Evolutionary conservation across 805 yeast species (phyloP), one percentile per base, ranked within the genome.

Genomic region (Torulaspora quercuum): DNA sequence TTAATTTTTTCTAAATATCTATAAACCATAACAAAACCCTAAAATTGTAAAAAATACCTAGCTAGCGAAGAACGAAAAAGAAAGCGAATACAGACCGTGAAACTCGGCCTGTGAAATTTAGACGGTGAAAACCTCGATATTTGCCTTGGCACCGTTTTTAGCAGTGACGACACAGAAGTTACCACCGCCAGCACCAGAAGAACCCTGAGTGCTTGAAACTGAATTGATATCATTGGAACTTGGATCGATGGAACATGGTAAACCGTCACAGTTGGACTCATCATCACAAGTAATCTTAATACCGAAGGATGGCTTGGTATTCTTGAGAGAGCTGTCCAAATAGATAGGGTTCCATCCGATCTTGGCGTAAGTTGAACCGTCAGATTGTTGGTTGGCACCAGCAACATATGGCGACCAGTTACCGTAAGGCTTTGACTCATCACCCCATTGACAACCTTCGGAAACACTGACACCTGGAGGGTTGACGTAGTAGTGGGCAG

Each of bases 351-450:
- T 87, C 95, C 95, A 86, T 29, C 90, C 95, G 57, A 87, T 75
- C 64, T 85, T 88, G 47, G 84, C 85, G 58, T 49, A 87, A 3
- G 95, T 87, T 58, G 75, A 74, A 20, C 85, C 81, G 41, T 55
- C 63, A 44, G 60, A 63, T 59, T 85, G 95, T 70, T 76, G 76
- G 68, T 87, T 87, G 43, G 89, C 86, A 46, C 96, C 96, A 10
- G 92, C 94, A 46, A 88, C 95, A 51, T 85, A 87, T 17, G 95
- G 95, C 10, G 95, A 65, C 95, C 95, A 88, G 72, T 87, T 87
- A 41, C 96, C 96, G 47, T 69, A 68, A 11, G 92, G 80, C 42
- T 82, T 67, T 32, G 68, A 62, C 19, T 70, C 69, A 11, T 81
- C 63, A 4, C 95, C 95, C 95, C 96, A 87, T 46, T 73, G 72